Evolutionary conservation across 305 asterid species (phyloP).

Genomic region (Fraxinus ornus): DNA sequence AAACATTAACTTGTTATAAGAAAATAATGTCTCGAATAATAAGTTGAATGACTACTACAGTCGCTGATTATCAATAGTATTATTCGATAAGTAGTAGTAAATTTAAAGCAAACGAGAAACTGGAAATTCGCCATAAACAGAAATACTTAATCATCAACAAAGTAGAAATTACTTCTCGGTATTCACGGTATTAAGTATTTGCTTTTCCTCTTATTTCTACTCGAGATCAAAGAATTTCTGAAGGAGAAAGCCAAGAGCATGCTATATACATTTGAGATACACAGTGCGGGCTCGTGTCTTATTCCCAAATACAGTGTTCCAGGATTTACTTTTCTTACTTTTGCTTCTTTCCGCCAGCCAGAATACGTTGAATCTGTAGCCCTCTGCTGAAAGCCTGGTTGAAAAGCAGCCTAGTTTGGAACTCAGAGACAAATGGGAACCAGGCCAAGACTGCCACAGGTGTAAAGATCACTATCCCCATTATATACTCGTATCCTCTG

Average conservation of each 20-base stretch:
- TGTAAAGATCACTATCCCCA: constrained; percentile 48
- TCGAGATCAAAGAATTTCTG: background rate
- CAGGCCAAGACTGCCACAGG: constrained; percentile 61
- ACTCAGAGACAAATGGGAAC: constrained; percentile 64
- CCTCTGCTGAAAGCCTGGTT: constrained; percentile 83
- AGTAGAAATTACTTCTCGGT: background rate
- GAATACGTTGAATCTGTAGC: constrained; percentile 58
- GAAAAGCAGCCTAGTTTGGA: constrained; percentile 68
- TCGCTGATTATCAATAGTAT: background rate
- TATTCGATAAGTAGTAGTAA: background rate
- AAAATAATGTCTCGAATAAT: no score
- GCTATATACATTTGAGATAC: background rate
- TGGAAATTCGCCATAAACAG: background rate
- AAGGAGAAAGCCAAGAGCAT: background rate
- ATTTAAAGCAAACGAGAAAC: background rate
- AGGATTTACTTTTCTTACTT: constrained; percentile 24
- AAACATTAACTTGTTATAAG: no score
- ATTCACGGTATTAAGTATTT: background rate
- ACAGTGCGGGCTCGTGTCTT: background rate
- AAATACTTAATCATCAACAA: background rate
- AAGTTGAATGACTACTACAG: background rate
- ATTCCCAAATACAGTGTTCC: background rate
- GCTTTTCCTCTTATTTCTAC: background rate
- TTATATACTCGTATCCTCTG: constrained; percentile 60
- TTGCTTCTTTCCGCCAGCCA: constrained; percentile 63